Base-by-base conservation (phyloP, 2,329 filamentous ascomycete species). In the Diaporthe helianthi region DNA sequence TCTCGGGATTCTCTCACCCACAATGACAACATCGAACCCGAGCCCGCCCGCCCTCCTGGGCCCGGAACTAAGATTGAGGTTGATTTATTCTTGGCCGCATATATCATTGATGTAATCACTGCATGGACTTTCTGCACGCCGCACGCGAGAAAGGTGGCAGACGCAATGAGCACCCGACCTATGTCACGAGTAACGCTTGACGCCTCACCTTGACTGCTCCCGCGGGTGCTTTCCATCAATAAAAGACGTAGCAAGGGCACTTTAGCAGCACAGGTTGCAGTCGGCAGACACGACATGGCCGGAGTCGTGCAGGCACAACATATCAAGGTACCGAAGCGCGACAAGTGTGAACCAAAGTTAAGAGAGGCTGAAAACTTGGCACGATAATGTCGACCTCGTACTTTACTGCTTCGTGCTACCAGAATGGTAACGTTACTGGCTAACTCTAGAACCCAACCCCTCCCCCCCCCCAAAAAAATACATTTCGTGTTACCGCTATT, bases 41-140 rank as follows among this genome's bases (percentile, higher is more conserved):
- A 61, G 44, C 38, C 41, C 38, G 36, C 54, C 54, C 36, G 5
- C 54, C 54, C 36, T 4, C 38, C 55, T 10, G 41, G 53, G 26
- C 10, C 41, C 55, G 55, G 55, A 47, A 47, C n/a, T 19, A 31
- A 31, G 12, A 26, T n/a, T 61, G 41, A 47, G 55, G 55, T 41
- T 61, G 55, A 47, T 46, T 41, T 61, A 61, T 33, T 61, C 41
- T 47, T 49, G 58, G 58, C 44, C 26, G 58, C 41, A 63, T 36
- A n/a, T 31, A 47, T 47, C n/a, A n/a, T n/a, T n/a, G n/a, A n/a
- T n/a, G n/a, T n/a, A n/a, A n/a, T n/a, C n/a, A n/a, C n/a, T n/a
- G n/a, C n/a, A n/a, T n/a, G n/a, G n/a, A n/a, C n/a, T n/a, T n/a
- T n/a, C n/a, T n/a, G n/a, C n/a, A n/a, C n/a, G n/a, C n/a, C n/a